Evolutionary conservation across 2,329 filamentous ascomycete species (phyloP).

Genomic region (Hypoxylon rubiginosum): DNA sequence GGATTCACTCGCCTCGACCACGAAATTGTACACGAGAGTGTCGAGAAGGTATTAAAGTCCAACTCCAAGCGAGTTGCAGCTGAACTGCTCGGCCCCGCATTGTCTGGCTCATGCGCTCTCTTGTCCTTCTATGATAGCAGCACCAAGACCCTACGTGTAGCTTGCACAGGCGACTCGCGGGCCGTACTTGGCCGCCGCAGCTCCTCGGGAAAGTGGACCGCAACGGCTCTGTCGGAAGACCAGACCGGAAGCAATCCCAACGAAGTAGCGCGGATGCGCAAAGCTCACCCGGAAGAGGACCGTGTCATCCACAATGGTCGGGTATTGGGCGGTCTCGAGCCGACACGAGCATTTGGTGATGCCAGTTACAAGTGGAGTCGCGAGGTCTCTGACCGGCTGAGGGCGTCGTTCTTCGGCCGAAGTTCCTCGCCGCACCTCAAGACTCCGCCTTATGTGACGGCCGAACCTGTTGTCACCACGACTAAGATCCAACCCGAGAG

Average conservation of each 20-base stretch:
- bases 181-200: slow-evolving; percentile 89
- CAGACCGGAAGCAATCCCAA: slow-evolving; percentile 92
- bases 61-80: slow-evolving; percentile 92
- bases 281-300: slow-evolving; percentile 89
- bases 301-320: slow-evolving; percentile 90
- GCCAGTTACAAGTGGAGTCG: slow-evolving; percentile 96
- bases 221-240: slow-evolving; percentile 89
- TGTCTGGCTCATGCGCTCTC: slow-evolving; percentile 97
- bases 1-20: slow-evolving; percentile 91
- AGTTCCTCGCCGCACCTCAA: slow-evolving; percentile 82
- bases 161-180: slow-evolving; percentile 95
- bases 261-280: slow-evolving; percentile 85
- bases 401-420: slow-evolving; percentile 88
- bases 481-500: slow-evolving; percentile 90
- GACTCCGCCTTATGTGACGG: slow-evolving; percentile 96
- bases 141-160: slow-evolving; percentile 89
- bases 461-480: slow-evolving; percentile 93
- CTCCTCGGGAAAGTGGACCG: slow-evolving; percentile 88
- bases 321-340: slow-evolving; percentile 91
- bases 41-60: slow-evolving; percentile 89
- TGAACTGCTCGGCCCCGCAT: slow-evolving; percentile 89
- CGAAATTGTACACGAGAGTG: slow-evolving; percentile 94
- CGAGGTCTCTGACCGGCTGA: slow-evolving; percentile 86
- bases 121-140: slow-evolving; percentile 95
- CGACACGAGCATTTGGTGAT: slow-evolving; percentile 94